Percentiles rank a stretch among this genome's conserved stretches.
These are phyloP conservation scores for Lipomyces yamadae DNA, from an alignment of 805 yeast genomes.

Conservation along the genomic window DNA sequence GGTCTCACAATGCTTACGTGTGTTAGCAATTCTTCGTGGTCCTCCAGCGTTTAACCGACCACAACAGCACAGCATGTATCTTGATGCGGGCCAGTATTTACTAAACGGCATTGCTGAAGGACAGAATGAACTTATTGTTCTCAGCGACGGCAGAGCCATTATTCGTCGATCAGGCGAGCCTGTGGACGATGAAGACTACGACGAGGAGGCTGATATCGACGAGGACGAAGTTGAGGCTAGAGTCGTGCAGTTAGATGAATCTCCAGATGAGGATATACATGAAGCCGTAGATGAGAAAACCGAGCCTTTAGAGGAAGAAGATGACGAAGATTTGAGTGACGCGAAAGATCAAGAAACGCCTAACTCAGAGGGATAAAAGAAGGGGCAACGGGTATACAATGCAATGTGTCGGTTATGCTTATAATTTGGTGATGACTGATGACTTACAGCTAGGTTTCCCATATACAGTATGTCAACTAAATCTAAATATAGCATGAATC, in stretches of 20 bases:
- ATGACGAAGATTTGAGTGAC: conserved; percentile 20
- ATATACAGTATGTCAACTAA: not conserved
- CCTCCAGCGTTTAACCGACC: conserved; percentile 23
- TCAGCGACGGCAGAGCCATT: conserved; percentile 27
- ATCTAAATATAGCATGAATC: not conserved
- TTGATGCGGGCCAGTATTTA: conserved; percentile 19
- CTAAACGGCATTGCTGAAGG: conserved; percentile 16
- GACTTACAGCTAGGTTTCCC: not conserved
- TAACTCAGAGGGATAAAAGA: not conserved
- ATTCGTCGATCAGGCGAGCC: conserved; percentile 18
- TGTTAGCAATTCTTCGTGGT: conserved; percentile 24
- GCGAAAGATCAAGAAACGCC: conserved; percentile 4
- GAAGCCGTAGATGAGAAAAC: conserved; percentile 29
- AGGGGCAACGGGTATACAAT: not conserved
- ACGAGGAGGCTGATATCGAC: conserved; percentile 7
- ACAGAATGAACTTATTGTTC: conserved; percentile 25
- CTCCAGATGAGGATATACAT: conserved; percentile 33
- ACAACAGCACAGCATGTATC: not conserved
- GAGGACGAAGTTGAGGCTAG: conserved; percentile 2
- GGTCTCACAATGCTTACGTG: too few relatives aligned
- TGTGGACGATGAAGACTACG: conserved; percentile 9
- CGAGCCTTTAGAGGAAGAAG: conserved; percentile 30
- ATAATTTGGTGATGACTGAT: not conserved
- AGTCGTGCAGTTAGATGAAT: conserved; percentile 17
- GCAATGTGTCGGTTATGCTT: not conserved